Percentiles rank a stretch among this genome's conserved stretches.
phyloP scores from a whole-genome alignment of 2,329 filamentous ascomycete species.

The Tolypocladium guangdongense region DNA sequence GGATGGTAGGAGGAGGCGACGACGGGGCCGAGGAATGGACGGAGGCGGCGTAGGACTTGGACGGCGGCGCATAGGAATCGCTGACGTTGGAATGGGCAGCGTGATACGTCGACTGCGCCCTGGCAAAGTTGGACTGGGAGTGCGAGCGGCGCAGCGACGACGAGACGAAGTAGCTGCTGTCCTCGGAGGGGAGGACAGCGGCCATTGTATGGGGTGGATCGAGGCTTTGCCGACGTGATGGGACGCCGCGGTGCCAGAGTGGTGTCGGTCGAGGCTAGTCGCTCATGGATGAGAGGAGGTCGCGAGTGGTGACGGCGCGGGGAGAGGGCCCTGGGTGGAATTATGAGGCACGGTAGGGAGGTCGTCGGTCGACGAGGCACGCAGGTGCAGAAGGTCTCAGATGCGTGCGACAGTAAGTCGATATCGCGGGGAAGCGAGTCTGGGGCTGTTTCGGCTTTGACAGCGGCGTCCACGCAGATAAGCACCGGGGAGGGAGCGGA shows the following conservation, averaged over 20 bases:
- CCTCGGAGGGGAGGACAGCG: constrained; percentile 45
- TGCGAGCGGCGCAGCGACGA: constrained; percentile 46
- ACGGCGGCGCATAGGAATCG: constrained; percentile 33
- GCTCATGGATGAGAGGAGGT: background rate
- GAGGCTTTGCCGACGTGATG: background rate
- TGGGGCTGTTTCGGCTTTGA: background rate
- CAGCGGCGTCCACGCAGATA: background rate
- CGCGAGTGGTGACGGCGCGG: background rate
- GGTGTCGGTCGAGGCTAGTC: background rate
- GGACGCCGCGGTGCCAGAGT: constrained; percentile 3
- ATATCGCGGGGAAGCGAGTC: constrained; percentile 1
- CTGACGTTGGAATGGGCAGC: constrained; percentile 35
- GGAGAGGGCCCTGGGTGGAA: background rate
- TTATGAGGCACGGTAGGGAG: background rate
- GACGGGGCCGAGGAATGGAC: constrained; percentile 43
- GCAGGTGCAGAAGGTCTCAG: background rate
- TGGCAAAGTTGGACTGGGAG: constrained; percentile 46
- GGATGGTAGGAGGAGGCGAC: constrained; percentile 39
- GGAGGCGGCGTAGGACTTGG: constrained; percentile 34
- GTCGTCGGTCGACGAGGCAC: background rate
- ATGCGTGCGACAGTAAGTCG: background rate
- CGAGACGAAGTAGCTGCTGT: constrained; percentile 44
- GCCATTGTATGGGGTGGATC: constrained; percentile 31
- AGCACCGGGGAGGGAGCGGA: background rate
- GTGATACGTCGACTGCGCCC: constrained; percentile 30